A percentile compares a stretch with the other conserved stretches of the same genome.
phyloP scores from a whole-genome alignment of 495 filamentous ascomycete genomes.

The Pyrenula aspistea region DNA sequence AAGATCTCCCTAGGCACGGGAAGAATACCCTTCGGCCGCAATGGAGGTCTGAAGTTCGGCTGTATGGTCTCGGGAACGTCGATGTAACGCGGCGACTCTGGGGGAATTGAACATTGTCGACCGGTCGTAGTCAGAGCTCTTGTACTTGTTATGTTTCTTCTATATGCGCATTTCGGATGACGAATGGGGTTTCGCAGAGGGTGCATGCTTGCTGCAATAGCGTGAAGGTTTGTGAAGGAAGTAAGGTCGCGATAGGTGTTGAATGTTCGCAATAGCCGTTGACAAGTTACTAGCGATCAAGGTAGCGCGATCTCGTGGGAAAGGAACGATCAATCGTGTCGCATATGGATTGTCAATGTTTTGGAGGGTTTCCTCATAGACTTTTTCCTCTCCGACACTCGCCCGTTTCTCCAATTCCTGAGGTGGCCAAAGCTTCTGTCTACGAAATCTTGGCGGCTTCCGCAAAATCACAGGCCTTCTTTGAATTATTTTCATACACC shows the following conservation, averaged over 20 bases:
- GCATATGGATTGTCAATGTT: no score
- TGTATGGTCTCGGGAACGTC: slow-evolving; percentile 46
- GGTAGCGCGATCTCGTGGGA: no score
- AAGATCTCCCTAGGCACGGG: slow-evolving; percentile 61
- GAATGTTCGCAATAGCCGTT: no score
- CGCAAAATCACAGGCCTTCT: no score
- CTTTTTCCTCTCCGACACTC: no score
- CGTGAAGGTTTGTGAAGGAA: no score
- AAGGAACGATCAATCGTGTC: no score
- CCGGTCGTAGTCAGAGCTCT: slow-evolving; percentile 15
- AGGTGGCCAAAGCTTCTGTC: neutral
- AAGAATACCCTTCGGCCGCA: slow-evolving; percentile 54
- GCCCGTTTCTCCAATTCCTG: neutral
- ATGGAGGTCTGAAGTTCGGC: slow-evolving; percentile 29
- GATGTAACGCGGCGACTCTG: slow-evolving; percentile 65
- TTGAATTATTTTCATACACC: no score
- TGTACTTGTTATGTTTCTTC: neutral
- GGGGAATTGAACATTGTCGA: slow-evolving; percentile 23
- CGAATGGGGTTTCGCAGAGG: neutral
- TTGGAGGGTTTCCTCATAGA: no score
- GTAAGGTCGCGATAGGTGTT: no score
- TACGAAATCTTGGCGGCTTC: neutral
- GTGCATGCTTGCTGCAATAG: neutral
- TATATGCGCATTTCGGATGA: neutral
- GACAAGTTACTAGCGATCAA: no score